A percentile compares a stretch with the other conserved stretches of the same genome.
These are phyloP conservation scores for Excoecaria agallocha DNA, from an alignment of 345 rosid genomes.

Conservation along the genomic window DNA sequence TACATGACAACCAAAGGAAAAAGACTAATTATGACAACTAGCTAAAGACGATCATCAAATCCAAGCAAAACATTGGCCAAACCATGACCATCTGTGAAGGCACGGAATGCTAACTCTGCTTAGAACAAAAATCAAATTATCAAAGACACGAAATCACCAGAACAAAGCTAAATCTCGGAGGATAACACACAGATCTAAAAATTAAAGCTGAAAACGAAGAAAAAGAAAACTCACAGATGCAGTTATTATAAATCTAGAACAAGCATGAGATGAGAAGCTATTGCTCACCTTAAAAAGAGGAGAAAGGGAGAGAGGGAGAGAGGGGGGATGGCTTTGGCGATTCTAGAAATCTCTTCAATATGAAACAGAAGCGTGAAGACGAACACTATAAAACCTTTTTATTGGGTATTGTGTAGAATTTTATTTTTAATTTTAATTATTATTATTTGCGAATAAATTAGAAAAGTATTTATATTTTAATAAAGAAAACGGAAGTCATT, in stretches of 20 bases:
- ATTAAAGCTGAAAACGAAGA: background rate
- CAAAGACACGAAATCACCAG: background rate
- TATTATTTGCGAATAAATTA: background rate
- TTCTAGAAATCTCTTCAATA: constrained; percentile 17
- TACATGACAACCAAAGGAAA: no score
- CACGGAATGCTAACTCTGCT: constrained; percentile 12
- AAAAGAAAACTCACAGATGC: background rate
- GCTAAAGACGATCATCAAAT: background rate
- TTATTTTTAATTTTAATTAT: background rate
- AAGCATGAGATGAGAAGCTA: no score
- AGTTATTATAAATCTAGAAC: background rate
- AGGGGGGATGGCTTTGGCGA: background rate
- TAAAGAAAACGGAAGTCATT: background rate
- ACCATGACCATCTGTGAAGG: background rate
- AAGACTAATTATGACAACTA: no score
- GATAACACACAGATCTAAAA: constrained; percentile 30
- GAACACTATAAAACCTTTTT: background rate
- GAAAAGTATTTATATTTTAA: background rate
- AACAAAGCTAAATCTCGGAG: constrained; percentile 11
- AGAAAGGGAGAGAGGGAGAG: no score
- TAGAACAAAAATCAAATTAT: background rate
- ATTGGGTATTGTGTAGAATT: background rate
- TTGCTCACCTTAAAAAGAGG: constrained; percentile 8
- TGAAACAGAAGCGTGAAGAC: background rate
- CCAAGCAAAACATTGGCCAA: background rate